Conservation (phyloP, 2,329 filamentous ascomycete species). For the Chrysoporthe cubensis region DNA sequence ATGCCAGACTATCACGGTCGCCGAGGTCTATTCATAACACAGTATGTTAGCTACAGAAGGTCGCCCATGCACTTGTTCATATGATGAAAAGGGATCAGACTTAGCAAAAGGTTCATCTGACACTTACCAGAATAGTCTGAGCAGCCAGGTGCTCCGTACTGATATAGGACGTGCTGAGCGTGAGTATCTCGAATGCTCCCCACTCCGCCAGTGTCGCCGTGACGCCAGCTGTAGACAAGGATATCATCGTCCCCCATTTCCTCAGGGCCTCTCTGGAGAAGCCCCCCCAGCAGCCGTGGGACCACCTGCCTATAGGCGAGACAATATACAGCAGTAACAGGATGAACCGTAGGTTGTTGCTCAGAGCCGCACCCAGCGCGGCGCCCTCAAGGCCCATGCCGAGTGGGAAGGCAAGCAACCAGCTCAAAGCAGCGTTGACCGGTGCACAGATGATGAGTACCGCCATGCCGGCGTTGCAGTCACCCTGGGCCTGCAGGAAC, state of each 20-base stretch:
- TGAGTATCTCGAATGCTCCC: conserved; percentile 48
- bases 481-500: conserved; percentile 58
- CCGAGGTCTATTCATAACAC: conserved; percentile 36
- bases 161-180: conserved; percentile 49
- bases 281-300: conserved; percentile 49
- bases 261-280: conserved; percentile 39
- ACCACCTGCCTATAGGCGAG: conserved; percentile 44
- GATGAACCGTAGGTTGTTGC: conserved; percentile 52
- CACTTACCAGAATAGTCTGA: conserved; percentile 42
- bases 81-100: too few relatives aligned
- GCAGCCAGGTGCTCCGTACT: conserved; percentile 47
- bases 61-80: not conserved
- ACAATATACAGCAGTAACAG: conserved; percentile 52
- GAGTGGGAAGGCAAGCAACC: conserved; percentile 48
- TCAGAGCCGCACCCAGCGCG: conserved; percentile 52
- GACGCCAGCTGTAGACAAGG: conserved; percentile 44
- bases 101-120: not conserved
- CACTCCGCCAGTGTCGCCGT: conserved; percentile 48
- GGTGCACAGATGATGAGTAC: conserved; percentile 52
- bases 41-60: not conserved
- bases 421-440: conserved; percentile 53
- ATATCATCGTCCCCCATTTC: conserved; percentile 45
- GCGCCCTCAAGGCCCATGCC: conserved; percentile 55
- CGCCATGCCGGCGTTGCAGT: conserved; percentile 53
- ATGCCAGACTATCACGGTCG: conserved; percentile 47